Percentiles rank a stretch among this genome's conserved stretches.
phyloP scores from a whole-genome alignment of 176 grass and related monocot genomes.

The Oryza glaberrima region DNA sequence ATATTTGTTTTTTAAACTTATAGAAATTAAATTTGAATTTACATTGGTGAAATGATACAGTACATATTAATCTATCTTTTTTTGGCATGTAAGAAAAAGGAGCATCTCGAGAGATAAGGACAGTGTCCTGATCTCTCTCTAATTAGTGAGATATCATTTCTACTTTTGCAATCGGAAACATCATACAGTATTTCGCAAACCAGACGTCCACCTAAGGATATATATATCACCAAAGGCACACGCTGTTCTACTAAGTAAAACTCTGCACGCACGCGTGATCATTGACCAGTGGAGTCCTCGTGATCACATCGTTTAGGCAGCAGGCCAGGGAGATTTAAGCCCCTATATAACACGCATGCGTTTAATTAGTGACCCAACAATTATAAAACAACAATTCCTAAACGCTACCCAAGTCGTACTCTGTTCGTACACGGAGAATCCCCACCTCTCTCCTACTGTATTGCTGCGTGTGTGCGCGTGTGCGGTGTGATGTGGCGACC shows the following conservation, averaged over 20 bases:
- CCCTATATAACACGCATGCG: neutral
- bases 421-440: constrained; percentile 3
- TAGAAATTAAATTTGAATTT: no score
- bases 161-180: neutral
- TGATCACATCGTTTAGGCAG: neutral
- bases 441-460: constrained; percentile 1
- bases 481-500: constrained; percentile 45
- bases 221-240: neutral
- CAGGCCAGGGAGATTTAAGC: neutral
- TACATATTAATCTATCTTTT: no score
- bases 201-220: neutral
- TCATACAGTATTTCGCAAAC: neutral
- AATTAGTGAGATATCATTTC: neutral
- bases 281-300: neutral
- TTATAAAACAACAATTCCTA: neutral
- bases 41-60: no score
- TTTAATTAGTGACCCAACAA: neutral
- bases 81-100: no score
- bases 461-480: neutral
- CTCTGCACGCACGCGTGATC: neutral
- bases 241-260: neutral
- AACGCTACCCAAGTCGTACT: neutral
- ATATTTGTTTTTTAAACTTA: no score
- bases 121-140: no score
- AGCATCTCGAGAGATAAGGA: no score